phyloP scores from a whole-genome alignment of 2,329 filamentous ascomycete species.

The Colletotrichum agaves region DNA sequence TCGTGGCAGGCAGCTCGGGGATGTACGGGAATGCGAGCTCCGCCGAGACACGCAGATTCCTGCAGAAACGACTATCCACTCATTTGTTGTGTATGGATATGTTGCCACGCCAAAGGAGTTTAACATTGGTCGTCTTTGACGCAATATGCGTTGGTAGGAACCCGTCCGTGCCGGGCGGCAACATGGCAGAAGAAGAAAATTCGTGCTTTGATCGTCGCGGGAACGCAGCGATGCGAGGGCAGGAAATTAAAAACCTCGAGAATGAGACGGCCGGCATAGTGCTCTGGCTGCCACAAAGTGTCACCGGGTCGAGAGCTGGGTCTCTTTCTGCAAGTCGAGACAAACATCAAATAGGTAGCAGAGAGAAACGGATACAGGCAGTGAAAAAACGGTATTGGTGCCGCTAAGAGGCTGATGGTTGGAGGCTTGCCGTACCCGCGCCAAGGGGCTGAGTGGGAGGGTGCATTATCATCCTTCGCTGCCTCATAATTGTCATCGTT shows the following conservation, averaged over 20 bases:
- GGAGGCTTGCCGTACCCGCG: no score
- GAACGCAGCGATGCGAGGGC: not conserved
- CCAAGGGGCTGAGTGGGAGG: no score
- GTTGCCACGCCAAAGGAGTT: conserved; percentile 1
- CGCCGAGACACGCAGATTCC: conserved; percentile 31
- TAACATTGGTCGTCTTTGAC: not conserved
- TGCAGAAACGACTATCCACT: conserved; percentile 21
- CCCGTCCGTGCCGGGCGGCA: conserved; percentile 8
- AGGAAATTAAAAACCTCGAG: not conserved
- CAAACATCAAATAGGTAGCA: conserved; percentile 8
- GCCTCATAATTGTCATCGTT: not conserved
- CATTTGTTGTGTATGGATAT: conserved; percentile 8
- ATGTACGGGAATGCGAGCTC: conserved; percentile 26
- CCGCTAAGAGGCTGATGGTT: not conserved
- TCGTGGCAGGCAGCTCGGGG: conserved; percentile 22
- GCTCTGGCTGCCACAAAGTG: not conserved
- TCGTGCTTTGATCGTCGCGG: not conserved
- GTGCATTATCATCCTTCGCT: no score
- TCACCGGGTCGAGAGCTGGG: not conserved
- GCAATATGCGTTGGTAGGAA: conserved; percentile 9
- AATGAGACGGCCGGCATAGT: not conserved
- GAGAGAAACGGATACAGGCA: not conserved
- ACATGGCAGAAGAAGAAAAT: conserved; percentile 3
- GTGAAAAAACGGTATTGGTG: not conserved
- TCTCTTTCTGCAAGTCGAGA: not conserved